Conservation (phyloP, 495 filamentous ascomycete genomes). For the Aspergillus sparsus region DNA sequence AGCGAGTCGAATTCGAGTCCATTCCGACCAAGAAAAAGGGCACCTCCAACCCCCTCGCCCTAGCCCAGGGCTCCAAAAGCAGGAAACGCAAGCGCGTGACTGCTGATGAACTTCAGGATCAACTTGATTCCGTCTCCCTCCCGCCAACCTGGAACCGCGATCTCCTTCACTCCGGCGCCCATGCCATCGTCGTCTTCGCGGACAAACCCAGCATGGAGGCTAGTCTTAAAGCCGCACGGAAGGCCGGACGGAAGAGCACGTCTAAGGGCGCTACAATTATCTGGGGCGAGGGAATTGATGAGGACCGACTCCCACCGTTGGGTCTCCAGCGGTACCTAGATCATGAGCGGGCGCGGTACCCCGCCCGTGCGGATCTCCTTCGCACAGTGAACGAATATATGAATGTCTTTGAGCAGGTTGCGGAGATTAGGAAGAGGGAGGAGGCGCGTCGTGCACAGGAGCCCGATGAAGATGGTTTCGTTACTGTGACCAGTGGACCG, state of each 20-base stretch:
- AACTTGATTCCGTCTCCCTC: constrained; percentile 53
- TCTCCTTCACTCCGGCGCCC: constrained; percentile 69
- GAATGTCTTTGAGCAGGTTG: constrained; percentile 63
- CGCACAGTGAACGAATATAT: constrained; percentile 79
- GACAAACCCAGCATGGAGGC: constrained; percentile 73
- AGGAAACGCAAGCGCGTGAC: constrained; percentile 70
- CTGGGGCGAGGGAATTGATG: constrained; percentile 66
- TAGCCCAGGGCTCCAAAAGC: constrained; percentile 29
- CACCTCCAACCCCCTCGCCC: constrained; percentile 19
- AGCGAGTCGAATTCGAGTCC: constrained; percentile 70
- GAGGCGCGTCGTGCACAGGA: constrained; percentile 65
- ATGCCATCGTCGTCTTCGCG: constrained; percentile 78
- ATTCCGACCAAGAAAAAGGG: constrained; percentile 46
- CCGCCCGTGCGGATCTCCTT: constrained; percentile 62
- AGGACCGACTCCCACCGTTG: constrained; percentile 53
- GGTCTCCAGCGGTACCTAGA: constrained; percentile 63
- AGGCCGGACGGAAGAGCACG: constrained; percentile 46
- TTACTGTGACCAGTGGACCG: constrained; percentile 80
- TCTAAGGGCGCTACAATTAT: constrained; percentile 37
- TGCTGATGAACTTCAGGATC: constrained; percentile 51
- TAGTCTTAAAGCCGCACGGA: constrained; percentile 71
- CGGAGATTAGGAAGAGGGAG: constrained; percentile 64
- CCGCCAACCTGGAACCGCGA: constrained; percentile 76
- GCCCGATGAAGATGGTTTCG: constrained; percentile 93
- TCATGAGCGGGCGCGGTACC: constrained; percentile 67